phyloP scores from a whole-genome alignment of 805 yeast species.

The Naumovozyma baii region DNA sequence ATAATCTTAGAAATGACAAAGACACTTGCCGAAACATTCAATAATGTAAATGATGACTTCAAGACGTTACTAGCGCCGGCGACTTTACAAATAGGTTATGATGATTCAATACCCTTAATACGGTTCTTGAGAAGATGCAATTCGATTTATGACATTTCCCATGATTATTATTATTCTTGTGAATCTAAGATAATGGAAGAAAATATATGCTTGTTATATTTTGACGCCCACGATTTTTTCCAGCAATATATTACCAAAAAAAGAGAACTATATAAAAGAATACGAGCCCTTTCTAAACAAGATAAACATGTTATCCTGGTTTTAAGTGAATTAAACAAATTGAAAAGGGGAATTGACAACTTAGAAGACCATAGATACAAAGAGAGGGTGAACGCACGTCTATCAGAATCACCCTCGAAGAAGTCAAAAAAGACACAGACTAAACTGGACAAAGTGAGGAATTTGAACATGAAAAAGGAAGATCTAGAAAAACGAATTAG shows the following conservation, averaged over 20 bases:
- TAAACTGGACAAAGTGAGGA: constrained; percentile 11
- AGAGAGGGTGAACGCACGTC: constrained; percentile 28
- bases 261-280: constrained; percentile 16
- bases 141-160: constrained; percentile 39
- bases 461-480: constrained; percentile 10
- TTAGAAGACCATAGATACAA: constrained; percentile 40
- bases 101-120: constrained; percentile 35
- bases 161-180: constrained; percentile 49
- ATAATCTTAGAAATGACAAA: constrained; percentile 40
- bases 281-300: constrained; percentile 17
- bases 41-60: constrained; percentile 18
- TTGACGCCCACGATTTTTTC: constrained; percentile 39
- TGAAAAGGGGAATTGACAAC: constrained; percentile 35
- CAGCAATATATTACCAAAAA: constrained; percentile 25
- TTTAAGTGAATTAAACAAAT: constrained; percentile 41
- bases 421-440: constrained; percentile 3
- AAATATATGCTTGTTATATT: constrained; percentile 35
- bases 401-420: constrained; percentile 9
- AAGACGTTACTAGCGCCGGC: constrained; percentile 17
- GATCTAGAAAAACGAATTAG: constrained; percentile 36
- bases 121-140: constrained; percentile 43
- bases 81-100: constrained; percentile 14
- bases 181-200: constrained; percentile 36
- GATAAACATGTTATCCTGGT: constrained; percentile 34
- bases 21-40: constrained; percentile 23